Percentiles rank a stretch among this genome's conserved stretches.
Evolutionary conservation across 176 grass and related monocot genomes (phyloP).

Genomic region (Musa troglodytarum): DNA sequence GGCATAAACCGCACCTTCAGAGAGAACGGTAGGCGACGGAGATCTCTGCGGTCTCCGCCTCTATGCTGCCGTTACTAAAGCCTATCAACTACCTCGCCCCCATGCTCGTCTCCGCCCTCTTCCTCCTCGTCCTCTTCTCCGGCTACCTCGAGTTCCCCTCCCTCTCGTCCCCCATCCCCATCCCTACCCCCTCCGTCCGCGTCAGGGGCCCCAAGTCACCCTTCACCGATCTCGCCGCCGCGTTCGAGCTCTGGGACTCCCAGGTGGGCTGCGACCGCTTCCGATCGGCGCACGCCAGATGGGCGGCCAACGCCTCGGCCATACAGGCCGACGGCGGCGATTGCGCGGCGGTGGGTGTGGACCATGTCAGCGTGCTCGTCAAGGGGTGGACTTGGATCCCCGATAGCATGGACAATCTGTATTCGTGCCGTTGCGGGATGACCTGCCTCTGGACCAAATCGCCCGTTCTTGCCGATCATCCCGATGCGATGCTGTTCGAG

Average conservation of each 20-base stretch:
- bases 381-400: constrained; percentile 37
- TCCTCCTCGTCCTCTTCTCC: constrained; percentile 27
- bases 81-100: constrained; percentile 36
- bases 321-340: constrained; percentile 12
- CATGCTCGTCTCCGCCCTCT: constrained; percentile 19
- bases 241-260: constrained; percentile 36
- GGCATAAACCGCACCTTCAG: too few species aligned
- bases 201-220: constrained; percentile 11
- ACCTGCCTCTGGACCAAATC: constrained; percentile 37
- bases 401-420: constrained; percentile 31
- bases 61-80: constrained; percentile 11
- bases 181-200: neutral
- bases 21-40: neutral
- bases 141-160: constrained; percentile 30
- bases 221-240: constrained; percentile 26
- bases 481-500: constrained; percentile 37
- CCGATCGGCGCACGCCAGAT: constrained; percentile 24
- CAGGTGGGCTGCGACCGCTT: constrained; percentile 32
- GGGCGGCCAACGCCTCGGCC: constrained; percentile 26
- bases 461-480: constrained; percentile 23
- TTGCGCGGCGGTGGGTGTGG: constrained; percentile 20
- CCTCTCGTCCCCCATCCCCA: neutral
- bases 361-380: constrained; percentile 31
- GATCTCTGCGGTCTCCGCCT: neutral
- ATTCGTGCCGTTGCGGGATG: constrained; percentile 33